Conservation (phyloP, 768 basidiomycete genomes). For the Leucocoprinus birnbaumii region DNA sequence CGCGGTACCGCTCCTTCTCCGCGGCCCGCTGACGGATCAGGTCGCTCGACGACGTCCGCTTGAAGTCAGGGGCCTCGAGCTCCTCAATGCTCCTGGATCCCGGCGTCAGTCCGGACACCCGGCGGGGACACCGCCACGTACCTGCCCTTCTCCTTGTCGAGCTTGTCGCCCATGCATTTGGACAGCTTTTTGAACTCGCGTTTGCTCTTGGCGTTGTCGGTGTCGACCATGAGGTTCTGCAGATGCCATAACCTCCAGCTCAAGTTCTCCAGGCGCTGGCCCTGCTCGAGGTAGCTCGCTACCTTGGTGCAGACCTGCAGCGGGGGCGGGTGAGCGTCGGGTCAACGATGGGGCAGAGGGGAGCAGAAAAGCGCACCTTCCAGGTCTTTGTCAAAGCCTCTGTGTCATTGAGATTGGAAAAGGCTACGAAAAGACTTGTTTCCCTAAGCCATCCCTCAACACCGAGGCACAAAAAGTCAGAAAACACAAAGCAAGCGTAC, state of each 20-base stretch:
- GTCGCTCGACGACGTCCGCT: conserved; percentile 74
- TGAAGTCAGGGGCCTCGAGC: conserved; percentile 81
- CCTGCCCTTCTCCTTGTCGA: conserved; percentile 92
- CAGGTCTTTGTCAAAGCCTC: conserved; percentile 88
- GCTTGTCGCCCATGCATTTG: conserved; percentile 86
- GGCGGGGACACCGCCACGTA: conserved; percentile 28
- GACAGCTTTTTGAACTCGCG: conserved; percentile 89
- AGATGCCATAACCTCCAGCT: conserved; percentile 93
- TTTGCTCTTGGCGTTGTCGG: conserved; percentile 85
- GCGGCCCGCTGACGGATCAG: conserved; percentile 77
- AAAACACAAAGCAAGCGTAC: too few species aligned
- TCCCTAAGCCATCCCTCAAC: conserved; percentile 49
- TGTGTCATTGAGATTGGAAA: conserved; percentile 82
- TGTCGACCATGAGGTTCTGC: conserved; percentile 88
- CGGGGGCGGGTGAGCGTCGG: neutral
- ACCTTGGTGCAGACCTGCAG: conserved; percentile 85
- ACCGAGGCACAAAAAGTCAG: conserved; percentile 7
- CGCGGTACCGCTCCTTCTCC: conserved; percentile 79
- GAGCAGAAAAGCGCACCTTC: conserved; percentile 53
- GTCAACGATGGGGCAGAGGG: neutral
- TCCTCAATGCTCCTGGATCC: conserved; percentile 73
- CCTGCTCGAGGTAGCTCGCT: conserved; percentile 87
- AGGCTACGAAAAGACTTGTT: conserved; percentile 95
- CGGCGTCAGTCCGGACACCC: conserved; percentile 30
- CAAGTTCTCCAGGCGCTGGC: conserved; percentile 88